Evolutionary conservation across 805 yeast genomes (phyloP).

Genomic region (Deakozyma indianensis): DNA sequence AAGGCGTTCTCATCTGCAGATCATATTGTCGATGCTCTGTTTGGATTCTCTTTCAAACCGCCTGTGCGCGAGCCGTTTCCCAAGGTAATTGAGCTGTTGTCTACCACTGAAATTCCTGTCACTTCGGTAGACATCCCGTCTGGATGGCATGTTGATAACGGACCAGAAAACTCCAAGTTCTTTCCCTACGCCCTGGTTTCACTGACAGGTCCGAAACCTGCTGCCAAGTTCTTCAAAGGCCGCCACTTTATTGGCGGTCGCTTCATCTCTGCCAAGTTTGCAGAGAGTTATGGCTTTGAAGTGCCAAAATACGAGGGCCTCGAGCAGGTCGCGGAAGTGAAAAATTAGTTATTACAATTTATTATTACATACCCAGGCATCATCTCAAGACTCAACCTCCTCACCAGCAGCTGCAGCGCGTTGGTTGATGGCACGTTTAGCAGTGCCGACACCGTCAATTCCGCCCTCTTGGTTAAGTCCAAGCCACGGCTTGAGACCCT

Average conservation of each 20-base stretch:
- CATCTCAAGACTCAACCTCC: not conserved
- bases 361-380: not conserved
- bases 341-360: not conserved
- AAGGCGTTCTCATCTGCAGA: constrained; percentile 27
- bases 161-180: constrained; percentile 41
- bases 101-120: constrained; percentile 34
- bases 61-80: constrained; percentile 74
- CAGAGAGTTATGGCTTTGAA: constrained; percentile 57
- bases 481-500: constrained; percentile 30
- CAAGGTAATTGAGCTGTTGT: constrained; percentile 29
- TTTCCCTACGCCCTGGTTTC: constrained; percentile 61
- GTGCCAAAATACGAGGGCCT: constrained; percentile 44
- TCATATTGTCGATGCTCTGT: constrained; percentile 63
- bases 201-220: constrained; percentile 89
- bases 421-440: constrained; percentile 5
- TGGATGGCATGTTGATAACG: constrained; percentile 93
- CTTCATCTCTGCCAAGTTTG: constrained; percentile 54
- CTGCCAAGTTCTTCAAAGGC: constrained; percentile 39
- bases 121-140: constrained; percentile 85
- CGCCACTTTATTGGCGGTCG: constrained; percentile 85
- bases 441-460: constrained; percentile 23
- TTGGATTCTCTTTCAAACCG: constrained; percentile 89
- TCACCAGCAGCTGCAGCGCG: not conserved
- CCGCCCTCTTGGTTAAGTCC: constrained; percentile 21
- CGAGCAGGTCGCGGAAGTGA: constrained; percentile 31